Base-by-base conservation (phyloP, 495 filamentous ascomycete genomes). In the Lepraria neglecta region DNA sequence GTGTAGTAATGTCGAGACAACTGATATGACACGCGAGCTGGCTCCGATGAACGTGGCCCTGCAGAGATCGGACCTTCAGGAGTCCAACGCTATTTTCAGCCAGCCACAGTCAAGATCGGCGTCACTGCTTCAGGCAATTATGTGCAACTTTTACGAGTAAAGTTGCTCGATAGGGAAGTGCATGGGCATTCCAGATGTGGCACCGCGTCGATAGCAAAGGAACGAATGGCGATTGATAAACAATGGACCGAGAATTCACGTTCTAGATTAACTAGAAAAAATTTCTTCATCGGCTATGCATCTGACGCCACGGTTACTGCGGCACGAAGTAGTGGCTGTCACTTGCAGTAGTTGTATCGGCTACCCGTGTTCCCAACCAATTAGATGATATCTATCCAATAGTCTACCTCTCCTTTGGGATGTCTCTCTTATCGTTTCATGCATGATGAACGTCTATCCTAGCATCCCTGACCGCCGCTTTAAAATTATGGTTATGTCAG, bases 121-220 rank as follows among this genome's bases (percentile, higher is more conserved):
- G 51, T 38, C 51, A 11, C n/a, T 7, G 35, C n/a, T 38, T 19
- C 35, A 19, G 51, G 51, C 51, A 9, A 17, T 38, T 35, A 53
- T 11, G 31, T n/a, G 11, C 51, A 33, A 14, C 3, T 54, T n/a
- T 35, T n/a, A 33, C 35, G 30, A 28, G 28, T 24, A 12, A 11
- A 19, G 28, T 11, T 17, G 21, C 51, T 54, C 4, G 51, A 54
- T 19, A 38, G 51, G 51, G 51, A 54, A 38, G 35, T 12, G 35
- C 35, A 12, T 38, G 35, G 35, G 35, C 9, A 38, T 38, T 33
- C 9, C 28, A n/a, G 31, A 19, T 54, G 30, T 54, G 17, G 51
- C 51, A 54, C 51, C 33, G 15, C 19, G 44, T 54, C 17, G 30
- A 53, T 53, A 33, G 50, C 51, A 54, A n/a, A 54, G 44, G 51